Base-by-base conservation (phyloP, 2,329 filamentous ascomycete genomes). In the Aspergillus pseudoviridinutans region DNA sequence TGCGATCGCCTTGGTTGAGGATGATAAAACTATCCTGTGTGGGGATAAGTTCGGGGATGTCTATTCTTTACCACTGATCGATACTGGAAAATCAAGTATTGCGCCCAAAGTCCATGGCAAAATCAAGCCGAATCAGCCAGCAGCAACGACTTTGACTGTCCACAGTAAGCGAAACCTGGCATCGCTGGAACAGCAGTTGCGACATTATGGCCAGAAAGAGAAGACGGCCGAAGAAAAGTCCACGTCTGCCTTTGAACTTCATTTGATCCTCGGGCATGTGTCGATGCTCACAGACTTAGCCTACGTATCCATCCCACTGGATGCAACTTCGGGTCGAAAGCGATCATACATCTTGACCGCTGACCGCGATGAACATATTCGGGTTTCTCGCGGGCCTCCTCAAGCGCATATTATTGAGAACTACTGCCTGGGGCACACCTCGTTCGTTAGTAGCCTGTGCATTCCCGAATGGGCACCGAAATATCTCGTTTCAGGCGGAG, bases 21-120 rank as follows among this genome's bases (percentile, higher is more conserved):
- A 92, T 69, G 82, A 85, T 60, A 80, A 82, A 47, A 89, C 86
- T 8, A 90, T 99, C 61, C 76, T 97, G 57, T 87, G 85, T 60
- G 93, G 87, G 53, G 94, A 99, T 79, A 99, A 99, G 74, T 97
- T 97, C 69, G 94, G 94, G 63, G 94, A 99, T 72, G 93, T 97
- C 59, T 97, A 96, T 76, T 84, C 90, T 10, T 76, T 99, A 7
- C 93, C 94, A 14, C 79, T 97, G 3, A 72, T 91, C 49, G 74
- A 72, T 6, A 69, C 67, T 28, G 66, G 70, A 25, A 67, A 65
- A 59, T 68, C 56, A 46, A 58, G 49, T 75, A 77, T 28, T 72
- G 70, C 41, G 74, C 80, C 12, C 66, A 72, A 68, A 58, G 47
- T 38, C 20, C 59, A 59, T 38, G 44, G 54, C 6, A 59, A 67